Evolutionary conservation across 352 stramenopile genomes (phyloP).

Genomic region (Globisporangium heterothallicum): DNA sequence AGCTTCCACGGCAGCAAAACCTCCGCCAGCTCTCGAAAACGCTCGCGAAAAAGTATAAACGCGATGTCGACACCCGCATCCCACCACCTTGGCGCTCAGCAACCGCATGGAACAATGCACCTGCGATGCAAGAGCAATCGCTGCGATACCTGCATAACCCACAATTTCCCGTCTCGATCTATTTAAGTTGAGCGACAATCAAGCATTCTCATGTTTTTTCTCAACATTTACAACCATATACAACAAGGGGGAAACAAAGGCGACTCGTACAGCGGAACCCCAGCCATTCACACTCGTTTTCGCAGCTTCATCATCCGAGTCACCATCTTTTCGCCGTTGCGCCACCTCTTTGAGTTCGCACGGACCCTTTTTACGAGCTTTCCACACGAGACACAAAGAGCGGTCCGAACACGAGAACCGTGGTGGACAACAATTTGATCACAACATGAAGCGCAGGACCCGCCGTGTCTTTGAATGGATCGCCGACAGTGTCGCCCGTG

Average conservation of each 20-base stretch:
- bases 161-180: constrained; percentile 43
- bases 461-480: constrained; percentile 97
- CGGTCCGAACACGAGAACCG: constrained; percentile 89
- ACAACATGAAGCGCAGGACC: constrained; percentile 97
- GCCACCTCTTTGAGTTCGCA: no score
- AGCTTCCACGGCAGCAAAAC: constrained; percentile 23
- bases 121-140: constrained; percentile 33
- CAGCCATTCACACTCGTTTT: neutral
- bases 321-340: no score
- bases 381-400: constrained; percentile 84
- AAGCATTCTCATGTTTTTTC: neutral
- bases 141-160: constrained; percentile 38
- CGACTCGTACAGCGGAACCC: neutral
- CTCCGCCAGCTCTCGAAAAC: constrained; percentile 25
- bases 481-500: constrained; percentile 96
- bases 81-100: constrained; percentile 11
- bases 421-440: constrained; percentile 97
- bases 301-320: no score
- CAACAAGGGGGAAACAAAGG: neutral
- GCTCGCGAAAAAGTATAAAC: constrained; percentile 25
- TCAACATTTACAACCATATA: neutral
- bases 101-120: constrained; percentile 31
- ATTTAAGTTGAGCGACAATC: constrained; percentile 13
- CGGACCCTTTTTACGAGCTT: neutral
- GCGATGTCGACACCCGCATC: constrained; percentile 22